Evolutionary conservation across 2,329 filamentous ascomycete genomes (phyloP).

Genomic region (Aspergillus hortae): DNA sequence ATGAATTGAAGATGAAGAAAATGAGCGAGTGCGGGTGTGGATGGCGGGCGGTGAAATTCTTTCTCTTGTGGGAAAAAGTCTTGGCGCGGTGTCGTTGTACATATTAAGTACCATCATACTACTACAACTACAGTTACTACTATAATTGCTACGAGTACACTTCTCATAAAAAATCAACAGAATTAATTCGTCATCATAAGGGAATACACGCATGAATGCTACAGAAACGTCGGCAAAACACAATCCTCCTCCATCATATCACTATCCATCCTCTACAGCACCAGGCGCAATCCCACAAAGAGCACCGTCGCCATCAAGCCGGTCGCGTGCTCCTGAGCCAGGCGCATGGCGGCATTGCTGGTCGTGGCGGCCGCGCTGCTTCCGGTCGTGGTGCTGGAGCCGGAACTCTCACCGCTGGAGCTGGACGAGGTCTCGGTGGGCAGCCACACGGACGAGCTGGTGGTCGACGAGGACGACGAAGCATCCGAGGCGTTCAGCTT

Average conservation of each 20-base stretch:
- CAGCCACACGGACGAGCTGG: slow-evolving; percentile 22
- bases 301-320: slow-evolving; percentile 52
- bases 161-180: not conserved
- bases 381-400: slow-evolving; percentile 23
- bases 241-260: not conserved
- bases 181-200: not conserved
- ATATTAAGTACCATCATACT: not conserved
- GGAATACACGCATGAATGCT: not conserved
- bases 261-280: slow-evolving; percentile 45
- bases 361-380: slow-evolving; percentile 26
- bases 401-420: slow-evolving; percentile 19
- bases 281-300: slow-evolving; percentile 54
- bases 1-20: slow-evolving; percentile 3
- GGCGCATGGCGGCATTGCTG: slow-evolving; percentile 44
- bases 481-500: slow-evolving; percentile 42
- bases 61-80: slow-evolving; percentile 41
- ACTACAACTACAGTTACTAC: no score
- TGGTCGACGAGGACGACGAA: slow-evolving; percentile 25
- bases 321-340: slow-evolving; percentile 51
- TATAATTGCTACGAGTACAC: no score
- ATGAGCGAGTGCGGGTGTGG: slow-evolving; percentile 3
- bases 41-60: slow-evolving; percentile 36
- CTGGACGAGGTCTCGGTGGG: slow-evolving; percentile 26
- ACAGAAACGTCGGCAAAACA: not conserved
- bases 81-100: slow-evolving; percentile 24